phyloP scores from a whole-genome alignment of 768 basidiomycete genomes.

The Boletus rex-veris region DNA sequence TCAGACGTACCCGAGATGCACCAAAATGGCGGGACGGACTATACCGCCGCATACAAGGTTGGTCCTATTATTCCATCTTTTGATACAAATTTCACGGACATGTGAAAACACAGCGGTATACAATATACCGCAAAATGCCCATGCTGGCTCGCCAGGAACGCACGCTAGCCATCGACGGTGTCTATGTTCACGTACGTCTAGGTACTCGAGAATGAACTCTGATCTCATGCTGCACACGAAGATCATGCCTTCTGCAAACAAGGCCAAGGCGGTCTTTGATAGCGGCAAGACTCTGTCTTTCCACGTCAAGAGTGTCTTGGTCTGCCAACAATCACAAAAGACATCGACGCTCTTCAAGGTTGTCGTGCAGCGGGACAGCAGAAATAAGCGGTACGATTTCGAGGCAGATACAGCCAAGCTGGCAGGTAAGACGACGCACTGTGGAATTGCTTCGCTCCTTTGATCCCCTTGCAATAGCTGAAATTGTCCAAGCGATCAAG shows the following conservation, averaged over 20 bases:
- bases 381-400: conserved; percentile 93
- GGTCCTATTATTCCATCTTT: conserved; percentile 2
- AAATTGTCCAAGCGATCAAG: conserved; percentile 75
- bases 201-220: neutral
- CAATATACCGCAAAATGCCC: conserved; percentile 90
- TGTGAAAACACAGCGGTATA: conserved; percentile 65
- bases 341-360: conserved; percentile 84
- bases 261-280: conserved; percentile 78
- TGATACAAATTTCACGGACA: neutral
- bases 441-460: neutral
- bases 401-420: conserved; percentile 86
- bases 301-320: conserved; percentile 82
- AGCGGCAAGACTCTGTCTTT: conserved; percentile 89
- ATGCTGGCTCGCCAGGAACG: conserved; percentile 92
- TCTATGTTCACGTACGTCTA: conserved; percentile 76
- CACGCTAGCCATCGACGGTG: conserved; percentile 90
- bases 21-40: conserved; percentile 65
- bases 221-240: conserved; percentile 30
- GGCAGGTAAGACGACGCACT: conserved; percentile 52
- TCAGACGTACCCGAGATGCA: conserved; percentile 61
- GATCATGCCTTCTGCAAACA: conserved; percentile 88
- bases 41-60: conserved; percentile 84
- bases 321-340: conserved; percentile 81
- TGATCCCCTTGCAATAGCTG: conserved; percentile 40
- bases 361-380: conserved; percentile 67